These are phyloP conservation scores for Medicago ruthenica DNA, from an alignment of 306 rosid species.

Conservation along the genomic window DNA sequence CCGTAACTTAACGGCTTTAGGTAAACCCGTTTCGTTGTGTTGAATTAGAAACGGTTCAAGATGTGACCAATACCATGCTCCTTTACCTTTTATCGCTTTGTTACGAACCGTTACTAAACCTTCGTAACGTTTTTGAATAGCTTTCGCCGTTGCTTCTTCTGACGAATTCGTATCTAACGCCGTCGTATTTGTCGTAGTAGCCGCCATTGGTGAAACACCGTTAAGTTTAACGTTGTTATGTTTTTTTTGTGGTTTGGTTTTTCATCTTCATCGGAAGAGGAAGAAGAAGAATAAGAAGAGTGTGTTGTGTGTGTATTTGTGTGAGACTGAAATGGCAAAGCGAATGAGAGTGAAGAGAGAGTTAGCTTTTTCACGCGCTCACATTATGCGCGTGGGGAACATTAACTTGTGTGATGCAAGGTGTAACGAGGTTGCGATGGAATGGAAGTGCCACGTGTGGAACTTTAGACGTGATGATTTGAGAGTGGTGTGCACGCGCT, in stretches of 20 bases:
- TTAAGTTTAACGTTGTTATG: background rate
- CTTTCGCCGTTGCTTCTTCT: slow-evolving; percentile 73
- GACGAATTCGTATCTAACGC: slow-evolving; percentile 50
- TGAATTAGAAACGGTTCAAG: slow-evolving; percentile 77
- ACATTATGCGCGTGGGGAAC: slow-evolving; percentile 56
- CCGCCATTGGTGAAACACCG: slow-evolving; percentile 63
- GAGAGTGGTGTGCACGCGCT: slow-evolving; percentile 59
- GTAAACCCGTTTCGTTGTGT: slow-evolving; percentile 73
- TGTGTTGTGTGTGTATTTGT: background rate
- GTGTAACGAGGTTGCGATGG: slow-evolving; percentile 33
- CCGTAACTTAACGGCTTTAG: slow-evolving; percentile 91
- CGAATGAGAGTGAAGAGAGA: slow-evolving; percentile 46
- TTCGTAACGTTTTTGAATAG: slow-evolving; percentile 79
- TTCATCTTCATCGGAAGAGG: background rate
- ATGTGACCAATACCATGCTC: slow-evolving; percentile 98
- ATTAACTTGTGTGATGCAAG: slow-evolving; percentile 17
- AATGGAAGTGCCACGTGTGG: slow-evolving; percentile 55
- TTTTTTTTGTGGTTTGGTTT: background rate
- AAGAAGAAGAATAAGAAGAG: background rate
- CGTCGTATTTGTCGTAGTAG: slow-evolving; percentile 52
- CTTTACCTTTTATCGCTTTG: slow-evolving; percentile 92
- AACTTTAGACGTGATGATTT: slow-evolving; percentile 57
- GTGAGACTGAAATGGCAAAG: slow-evolving; percentile 45
- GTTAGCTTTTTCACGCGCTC: slow-evolving; percentile 46
- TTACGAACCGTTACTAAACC: slow-evolving; percentile 81